phyloP scores from a whole-genome alignment of 176 grass and related monocot species.

The Hordeum marinum region DNA sequence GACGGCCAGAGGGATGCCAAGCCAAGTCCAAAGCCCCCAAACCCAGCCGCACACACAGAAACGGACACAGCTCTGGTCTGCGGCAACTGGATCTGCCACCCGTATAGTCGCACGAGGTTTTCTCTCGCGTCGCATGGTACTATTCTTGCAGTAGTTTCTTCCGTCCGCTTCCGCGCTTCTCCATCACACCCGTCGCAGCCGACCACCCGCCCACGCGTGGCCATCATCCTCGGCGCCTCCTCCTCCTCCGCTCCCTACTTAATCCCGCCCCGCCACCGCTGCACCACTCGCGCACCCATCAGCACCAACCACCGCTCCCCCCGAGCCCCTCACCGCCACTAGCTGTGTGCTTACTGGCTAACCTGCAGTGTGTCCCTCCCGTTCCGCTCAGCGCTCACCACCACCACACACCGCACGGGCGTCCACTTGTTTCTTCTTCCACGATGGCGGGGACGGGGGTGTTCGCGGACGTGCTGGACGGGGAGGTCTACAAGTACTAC shows the following conservation, averaged over 20 bases:
- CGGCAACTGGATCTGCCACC: not conserved
- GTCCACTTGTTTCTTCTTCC: not conserved
- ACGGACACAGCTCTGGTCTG: not conserved
- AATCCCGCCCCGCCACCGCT: conserved; percentile 12
- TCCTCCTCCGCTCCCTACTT: conserved; percentile 10
- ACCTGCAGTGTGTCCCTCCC: not conserved
- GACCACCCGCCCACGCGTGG: conserved; percentile 8
- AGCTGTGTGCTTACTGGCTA: not conserved
- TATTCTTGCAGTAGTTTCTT: not conserved
- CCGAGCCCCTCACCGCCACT: conserved; percentile 27
- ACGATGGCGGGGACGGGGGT: conserved; percentile 55
- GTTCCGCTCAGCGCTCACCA: not conserved
- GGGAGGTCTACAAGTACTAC: conserved; percentile 88
- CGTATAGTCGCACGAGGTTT: not conserved
- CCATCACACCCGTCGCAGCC: not conserved
- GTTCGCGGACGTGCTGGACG: conserved; percentile 73
- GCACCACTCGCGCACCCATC: conserved; percentile 40
- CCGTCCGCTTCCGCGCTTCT: not conserved
- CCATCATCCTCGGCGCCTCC: not conserved
- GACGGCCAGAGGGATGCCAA: too few relatives aligned
- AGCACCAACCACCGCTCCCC: conserved; percentile 14
- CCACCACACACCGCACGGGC: not conserved
- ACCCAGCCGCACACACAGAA: too few relatives aligned
- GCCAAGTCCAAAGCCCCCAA: too few relatives aligned
- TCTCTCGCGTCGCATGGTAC: not conserved